Evolutionary conservation across 2,329 filamentous ascomycete species (phyloP).

Genomic region (Rutstroemia sydowiana): DNA sequence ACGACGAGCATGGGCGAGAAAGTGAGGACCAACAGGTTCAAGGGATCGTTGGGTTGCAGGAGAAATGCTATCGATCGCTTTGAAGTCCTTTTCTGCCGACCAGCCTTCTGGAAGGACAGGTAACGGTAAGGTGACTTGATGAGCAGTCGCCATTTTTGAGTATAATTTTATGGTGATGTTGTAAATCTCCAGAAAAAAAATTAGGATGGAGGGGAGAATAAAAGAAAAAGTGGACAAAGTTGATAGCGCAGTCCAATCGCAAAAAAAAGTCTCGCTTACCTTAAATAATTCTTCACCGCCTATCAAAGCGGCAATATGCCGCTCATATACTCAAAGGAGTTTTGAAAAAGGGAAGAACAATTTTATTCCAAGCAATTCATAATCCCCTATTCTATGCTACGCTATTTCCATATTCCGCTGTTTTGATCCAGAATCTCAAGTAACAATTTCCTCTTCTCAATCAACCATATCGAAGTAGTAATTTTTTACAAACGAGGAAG

Average conservation of each 20-base stretch:
- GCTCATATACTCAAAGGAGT: not conserved
- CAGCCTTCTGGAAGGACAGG: conserved; percentile 74
- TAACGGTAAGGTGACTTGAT: conserved; percentile 51
- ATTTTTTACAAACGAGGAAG: not conserved
- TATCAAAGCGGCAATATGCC: not conserved
- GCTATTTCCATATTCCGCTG: not conserved
- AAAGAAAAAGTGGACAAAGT: conserved; percentile 1
- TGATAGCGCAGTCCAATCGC: not conserved
- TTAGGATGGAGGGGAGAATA: conserved; percentile 3
- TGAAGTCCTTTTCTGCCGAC: conserved; percentile 88
- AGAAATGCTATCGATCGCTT: conserved; percentile 70
- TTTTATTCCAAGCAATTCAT: not conserved
- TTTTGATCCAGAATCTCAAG: not conserved
- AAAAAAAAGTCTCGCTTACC: not conserved
- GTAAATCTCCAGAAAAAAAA: not conserved
- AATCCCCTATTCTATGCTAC: not conserved
- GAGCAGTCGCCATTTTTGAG: conserved; percentile 22
- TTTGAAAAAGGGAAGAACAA: not conserved
- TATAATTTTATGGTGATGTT: not conserved
- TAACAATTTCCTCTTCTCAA: not conserved
- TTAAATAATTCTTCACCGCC: not conserved
- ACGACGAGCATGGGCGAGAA: conserved; percentile 92
- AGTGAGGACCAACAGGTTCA: conserved; percentile 94
- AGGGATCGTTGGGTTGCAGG: conserved; percentile 76
- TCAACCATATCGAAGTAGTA: not conserved